These are phyloP conservation scores for Lolium multiflorum DNA, from an alignment of 176 grass and related monocot species.

Conservation along the genomic window DNA sequence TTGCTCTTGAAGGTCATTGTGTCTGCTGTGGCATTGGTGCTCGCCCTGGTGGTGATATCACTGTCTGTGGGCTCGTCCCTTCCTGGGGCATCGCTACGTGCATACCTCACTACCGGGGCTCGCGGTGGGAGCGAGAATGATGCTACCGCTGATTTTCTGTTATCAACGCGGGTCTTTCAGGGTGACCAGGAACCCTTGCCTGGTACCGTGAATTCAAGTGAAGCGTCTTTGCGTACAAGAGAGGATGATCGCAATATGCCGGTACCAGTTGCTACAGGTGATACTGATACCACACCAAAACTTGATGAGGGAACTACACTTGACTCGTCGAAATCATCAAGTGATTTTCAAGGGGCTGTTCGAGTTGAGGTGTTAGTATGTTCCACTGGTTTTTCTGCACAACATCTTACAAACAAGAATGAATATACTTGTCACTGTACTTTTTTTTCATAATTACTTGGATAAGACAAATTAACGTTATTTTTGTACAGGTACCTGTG, in stretches of 20 bases:
- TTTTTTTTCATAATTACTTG: neutral
- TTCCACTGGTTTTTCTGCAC: neutral
- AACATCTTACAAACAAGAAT: neutral
- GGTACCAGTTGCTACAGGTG: conserved; percentile 1
- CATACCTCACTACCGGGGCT: conserved; percentile 33
- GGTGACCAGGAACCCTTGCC: too few species aligned
- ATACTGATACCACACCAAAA: neutral
- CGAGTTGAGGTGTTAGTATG: neutral
- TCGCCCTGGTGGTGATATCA: conserved; percentile 64
- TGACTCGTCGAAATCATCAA: conserved; percentile 12
- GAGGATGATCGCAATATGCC: neutral
- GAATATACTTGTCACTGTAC: neutral
- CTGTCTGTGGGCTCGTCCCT: conserved; percentile 51
- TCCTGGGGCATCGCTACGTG: conserved; percentile 43
- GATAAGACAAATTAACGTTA: neutral
- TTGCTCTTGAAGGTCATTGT: conserved; percentile 48
- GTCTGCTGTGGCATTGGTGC: conserved; percentile 46
- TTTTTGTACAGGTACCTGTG: conserved; percentile 60
- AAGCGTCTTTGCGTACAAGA: too few species aligned
- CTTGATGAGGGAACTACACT: neutral
- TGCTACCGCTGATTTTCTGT: neutral
- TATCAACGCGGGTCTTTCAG: too few species aligned
- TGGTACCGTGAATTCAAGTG: too few species aligned
- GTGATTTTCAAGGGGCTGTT: neutral
- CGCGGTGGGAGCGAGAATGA: neutral